Conservation (phyloP, 495 filamentous ascomycete genomes). For the Tetracladium setigerum region DNA sequence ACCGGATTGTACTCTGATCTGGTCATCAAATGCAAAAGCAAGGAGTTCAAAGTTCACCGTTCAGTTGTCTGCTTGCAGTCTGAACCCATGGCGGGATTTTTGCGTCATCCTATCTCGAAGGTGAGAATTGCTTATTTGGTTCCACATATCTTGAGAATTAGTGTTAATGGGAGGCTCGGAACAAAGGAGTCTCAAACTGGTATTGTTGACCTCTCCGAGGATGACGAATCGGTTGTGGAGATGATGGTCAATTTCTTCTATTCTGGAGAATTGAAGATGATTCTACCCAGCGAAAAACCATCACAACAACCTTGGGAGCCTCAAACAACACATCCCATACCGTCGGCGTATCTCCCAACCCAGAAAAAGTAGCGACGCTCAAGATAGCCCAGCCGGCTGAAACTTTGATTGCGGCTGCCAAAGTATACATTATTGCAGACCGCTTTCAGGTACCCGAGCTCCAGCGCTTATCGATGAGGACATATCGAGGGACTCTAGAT, state of each 20-base stretch:
- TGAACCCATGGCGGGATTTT: constrained; percentile 26
- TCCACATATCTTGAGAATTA: background rate
- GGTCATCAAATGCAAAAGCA: constrained; percentile 23
- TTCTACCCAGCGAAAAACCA: constrained; percentile 2
- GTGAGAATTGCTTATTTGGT: background rate
- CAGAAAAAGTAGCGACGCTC: background rate
- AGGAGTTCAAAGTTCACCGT: constrained; percentile 31
- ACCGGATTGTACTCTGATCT: constrained; percentile 30
- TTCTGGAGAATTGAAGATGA: constrained; percentile 16
- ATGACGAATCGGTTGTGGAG: constrained; percentile 26
- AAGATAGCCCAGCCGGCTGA: too few relatives aligned
- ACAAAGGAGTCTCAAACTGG: constrained; percentile 14
- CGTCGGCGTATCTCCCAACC: background rate
- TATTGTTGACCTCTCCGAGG: constrained; percentile 11
- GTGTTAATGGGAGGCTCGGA: background rate
- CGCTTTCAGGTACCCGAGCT: constrained; percentile 5
- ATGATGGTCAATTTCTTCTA: constrained; percentile 31
- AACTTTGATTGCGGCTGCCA: too few relatives aligned
- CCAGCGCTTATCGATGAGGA: background rate
- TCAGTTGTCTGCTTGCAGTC: constrained; percentile 32
- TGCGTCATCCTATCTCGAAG: constrained; percentile 19
- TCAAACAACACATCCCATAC: background rate
- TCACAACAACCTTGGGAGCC: background rate
- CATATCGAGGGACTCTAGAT: too few relatives aligned
- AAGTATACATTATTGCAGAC: constrained; percentile 10